Evolutionary conservation across 2,329 filamentous ascomycete genomes (phyloP), one percentile per base, ranked within the genome.

Genomic region (Beauveria sp.): DNA sequence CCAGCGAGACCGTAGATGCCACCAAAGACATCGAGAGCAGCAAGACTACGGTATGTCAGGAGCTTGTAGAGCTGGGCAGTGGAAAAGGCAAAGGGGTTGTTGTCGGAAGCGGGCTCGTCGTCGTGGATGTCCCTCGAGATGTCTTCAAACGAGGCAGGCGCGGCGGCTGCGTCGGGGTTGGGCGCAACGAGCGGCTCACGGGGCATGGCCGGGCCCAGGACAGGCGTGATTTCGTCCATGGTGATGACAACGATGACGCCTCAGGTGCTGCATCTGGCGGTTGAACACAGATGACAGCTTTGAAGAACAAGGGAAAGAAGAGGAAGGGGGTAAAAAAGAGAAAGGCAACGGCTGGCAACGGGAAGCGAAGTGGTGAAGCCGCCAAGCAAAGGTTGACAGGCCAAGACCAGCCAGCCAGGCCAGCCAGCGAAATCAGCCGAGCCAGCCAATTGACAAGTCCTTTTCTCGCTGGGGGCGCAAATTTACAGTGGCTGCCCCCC

Each of bases 1-100:
- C 71, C 72, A 20, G 79, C 79, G 20, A 85, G 74, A n/a, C 82
- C 82, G 9, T 71, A 66, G 14, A 84, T 67, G 18, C 82, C 81
- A n/a, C 82, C 82, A 63, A 85, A 74, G 18, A 77, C 79, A 54
- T 77, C 74, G 42, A 82, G 78, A 12, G 78, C 80, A 9, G 75
- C 62, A 7, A 81, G 70, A 20, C 73, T 80, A 58, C 81, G 79
- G 26, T 79, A 75, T n/a, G 77, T 79, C 34, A 82, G 67, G 38
- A 85, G 75, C 62, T 80, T 81, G 68, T 80, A 79, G 3, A 85
- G 71, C 61, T 84, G 81, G 4, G 76, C 75, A 1, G 81, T 79
- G 0, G 78, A 77, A 62, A 84, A 85, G 14, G 80, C 81, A 63
- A 85, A 85, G 7, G 73, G 76, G 66, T n/a, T 28, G 49, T 80